Percentiles rank a stretch among this genome's conserved stretches.
These are phyloP conservation scores for Arabidopsis thaliana DNA, from an alignment of 345 rosid genomes.

Conservation along the genomic window DNA sequence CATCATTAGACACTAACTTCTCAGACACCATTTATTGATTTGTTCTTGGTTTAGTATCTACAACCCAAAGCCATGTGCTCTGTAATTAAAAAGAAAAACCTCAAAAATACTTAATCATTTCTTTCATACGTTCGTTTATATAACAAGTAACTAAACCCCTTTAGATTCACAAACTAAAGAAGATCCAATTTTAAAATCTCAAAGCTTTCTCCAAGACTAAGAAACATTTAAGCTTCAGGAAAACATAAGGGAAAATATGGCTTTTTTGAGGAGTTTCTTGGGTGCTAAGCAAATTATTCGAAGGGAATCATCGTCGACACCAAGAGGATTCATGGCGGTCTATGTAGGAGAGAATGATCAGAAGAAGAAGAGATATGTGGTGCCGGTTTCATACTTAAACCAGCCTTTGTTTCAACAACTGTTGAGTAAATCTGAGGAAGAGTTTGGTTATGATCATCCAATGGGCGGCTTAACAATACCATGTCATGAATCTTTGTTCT, in stretches of 20 bases:
- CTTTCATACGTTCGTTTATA: slow-evolving; percentile 25
- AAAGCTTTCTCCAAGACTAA: slow-evolving; percentile 18
- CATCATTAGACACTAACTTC: slow-evolving; percentile 42
- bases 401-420: slow-evolving; percentile 50
- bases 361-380: slow-evolving; percentile 46
- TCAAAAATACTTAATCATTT: not conserved
- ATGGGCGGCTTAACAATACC: slow-evolving; percentile 50
- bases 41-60: slow-evolving; percentile 45
- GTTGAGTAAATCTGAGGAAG: slow-evolving; percentile 50
- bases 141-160: slow-evolving; percentile 18
- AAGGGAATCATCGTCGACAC: slow-evolving; percentile 34
- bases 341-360: slow-evolving; percentile 48
- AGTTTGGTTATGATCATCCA: slow-evolving; percentile 53
- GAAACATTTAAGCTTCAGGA: slow-evolving; percentile 22
- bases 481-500: slow-evolving; percentile 50
- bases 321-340: slow-evolving; percentile 50
- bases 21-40: slow-evolving; percentile 43
- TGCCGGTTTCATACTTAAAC: slow-evolving; percentile 49
- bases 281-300: slow-evolving; percentile 22
- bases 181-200: not conserved
- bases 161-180: slow-evolving; percentile 22
- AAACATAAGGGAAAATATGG: not conserved
- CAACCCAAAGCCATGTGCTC: slow-evolving; percentile 42
- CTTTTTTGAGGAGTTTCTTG: slow-evolving; percentile 29
- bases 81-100: not conserved